phyloP scores from a whole-genome alignment of 2,329 filamentous ascomycete genomes.

The Verticillium alfalfae region DNA sequence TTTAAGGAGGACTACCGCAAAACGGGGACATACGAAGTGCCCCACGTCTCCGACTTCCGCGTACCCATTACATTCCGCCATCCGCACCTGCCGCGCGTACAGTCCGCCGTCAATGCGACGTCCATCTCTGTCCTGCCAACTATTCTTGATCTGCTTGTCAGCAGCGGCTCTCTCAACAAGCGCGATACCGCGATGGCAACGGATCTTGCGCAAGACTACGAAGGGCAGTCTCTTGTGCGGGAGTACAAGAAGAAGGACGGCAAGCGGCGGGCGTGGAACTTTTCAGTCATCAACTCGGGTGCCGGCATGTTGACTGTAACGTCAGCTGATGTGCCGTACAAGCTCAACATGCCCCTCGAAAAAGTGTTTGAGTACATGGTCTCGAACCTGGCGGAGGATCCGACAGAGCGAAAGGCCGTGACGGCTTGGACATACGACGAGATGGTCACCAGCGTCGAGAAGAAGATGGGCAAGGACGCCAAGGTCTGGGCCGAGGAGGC shows the following conservation, averaged over 20 bases:
- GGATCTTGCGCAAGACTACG: slow-evolving; percentile 34
- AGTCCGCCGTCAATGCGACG: slow-evolving; percentile 30
- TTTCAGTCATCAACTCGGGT: slow-evolving; percentile 44
- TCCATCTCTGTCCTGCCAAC: slow-evolving; percentile 37
- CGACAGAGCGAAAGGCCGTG: slow-evolving; percentile 5
- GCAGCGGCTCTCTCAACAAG: slow-evolving; percentile 29
- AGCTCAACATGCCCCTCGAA: slow-evolving; percentile 14
- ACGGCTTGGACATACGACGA: slow-evolving; percentile 7
- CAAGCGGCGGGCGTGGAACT: slow-evolving; percentile 30
- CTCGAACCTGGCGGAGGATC: slow-evolving; percentile 11
- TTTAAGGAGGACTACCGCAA: slow-evolving; percentile 32
- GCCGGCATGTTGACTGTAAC: slow-evolving; percentile 14
- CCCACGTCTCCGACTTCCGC: slow-evolving; percentile 34
- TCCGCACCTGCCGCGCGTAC: slow-evolving; percentile 31
- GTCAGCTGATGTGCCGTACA: slow-evolving; percentile 9
- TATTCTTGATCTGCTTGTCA: slow-evolving; percentile 35
- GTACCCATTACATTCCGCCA: slow-evolving; percentile 38
- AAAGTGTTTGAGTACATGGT: slow-evolving; percentile 11
- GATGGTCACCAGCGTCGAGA: slow-evolving; percentile 4
- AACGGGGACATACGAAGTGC: slow-evolving; percentile 32
- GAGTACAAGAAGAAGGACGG: slow-evolving; percentile 15
- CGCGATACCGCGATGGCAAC: slow-evolving; percentile 23
- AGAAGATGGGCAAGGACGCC: slow-evolving; percentile 8
- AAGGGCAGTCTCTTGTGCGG: slow-evolving; percentile 40
- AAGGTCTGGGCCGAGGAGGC: slow-evolving; percentile 14